phyloP scores from a whole-genome alignment of 371 early-diverging fungal species.

The Chytridium lagenaria region DNA sequence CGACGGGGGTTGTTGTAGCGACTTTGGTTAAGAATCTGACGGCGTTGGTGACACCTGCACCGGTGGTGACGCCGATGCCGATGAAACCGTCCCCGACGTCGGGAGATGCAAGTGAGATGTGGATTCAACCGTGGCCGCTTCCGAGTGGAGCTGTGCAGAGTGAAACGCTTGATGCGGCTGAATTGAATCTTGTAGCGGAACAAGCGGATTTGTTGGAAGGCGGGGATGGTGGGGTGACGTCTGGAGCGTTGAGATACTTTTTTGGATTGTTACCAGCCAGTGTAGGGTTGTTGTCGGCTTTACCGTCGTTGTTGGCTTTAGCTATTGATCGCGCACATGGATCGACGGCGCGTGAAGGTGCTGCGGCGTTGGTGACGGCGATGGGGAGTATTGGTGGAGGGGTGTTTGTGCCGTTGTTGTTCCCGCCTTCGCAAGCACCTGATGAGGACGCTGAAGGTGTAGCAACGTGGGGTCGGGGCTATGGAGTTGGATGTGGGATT shows the following conservation, averaged over 20 bases:
- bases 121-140: not conserved
- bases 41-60: not conserved
- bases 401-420: conserved; percentile 22
- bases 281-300: conserved; percentile 33
- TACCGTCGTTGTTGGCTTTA: conserved; percentile 41
- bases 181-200: conserved; percentile 17
- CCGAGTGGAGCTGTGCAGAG: not conserved
- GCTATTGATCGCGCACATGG: conserved; percentile 39
- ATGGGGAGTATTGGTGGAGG: conserved; percentile 19
- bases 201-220: conserved; percentile 14
- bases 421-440: conserved; percentile 24
- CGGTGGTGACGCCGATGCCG: not conserved
- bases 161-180: conserved; percentile 5
- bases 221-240: conserved; percentile 15
- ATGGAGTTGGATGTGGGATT: conserved; percentile 20
- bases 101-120: not conserved
- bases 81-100: not conserved
- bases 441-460: conserved; percentile 19
- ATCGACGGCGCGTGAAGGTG: conserved; percentile 33
- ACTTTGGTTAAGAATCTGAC: not conserved
- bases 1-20: not conserved
- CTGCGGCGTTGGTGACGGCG: conserved; percentile 31
- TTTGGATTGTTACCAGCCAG: conserved; percentile 40
- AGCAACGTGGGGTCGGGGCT: conserved; percentile 22
- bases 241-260: conserved; percentile 31